Base-by-base conservation (phyloP, 2,329 filamentous ascomycete species). In the Alternaria dauci region DNA sequence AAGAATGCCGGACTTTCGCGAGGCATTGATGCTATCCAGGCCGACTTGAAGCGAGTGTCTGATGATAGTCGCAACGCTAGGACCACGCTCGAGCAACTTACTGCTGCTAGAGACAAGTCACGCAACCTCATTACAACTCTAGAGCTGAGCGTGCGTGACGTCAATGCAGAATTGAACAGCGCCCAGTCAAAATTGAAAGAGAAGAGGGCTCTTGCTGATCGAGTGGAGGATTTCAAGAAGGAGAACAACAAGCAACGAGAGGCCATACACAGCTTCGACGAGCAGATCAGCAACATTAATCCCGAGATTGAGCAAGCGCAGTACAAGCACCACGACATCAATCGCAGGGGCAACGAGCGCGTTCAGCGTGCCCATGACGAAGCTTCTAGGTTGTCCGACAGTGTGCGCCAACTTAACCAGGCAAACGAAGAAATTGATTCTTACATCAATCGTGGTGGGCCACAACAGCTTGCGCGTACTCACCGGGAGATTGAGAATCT, bases 21-120 rank as follows among this genome's bases (percentile, higher is more conserved):
- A 63, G 91, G 91, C 30, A 85, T 93, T 7, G 91, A 96, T 55
- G 91, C 95, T 67, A 93, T 98, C 54, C 91, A 95, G 69, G 89
- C 91, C 54, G 87, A 93, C 48, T 87, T 93, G 62, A 87, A 88
- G 48, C 80, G 82, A 18, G 84, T 89, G 57, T 86, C 86, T 20
- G 91, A 93, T 61, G 88, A 91, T 72, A 85, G 88, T 66, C 87
- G 89, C 55, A 80, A 81, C 23, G 80, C 88, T 28, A 93, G 91
- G 73, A 83, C 83, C 42, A 85, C 83, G 43, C 84, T 94, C 12
- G 79, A 85, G 7, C 91, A 91, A 69, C 79, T 96, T 32, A 87
- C 85, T 0, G 81, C 80, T 12, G 92, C 95, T 34, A 89, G 87
- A 67, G 91, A 97, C 67, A 88, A 91, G 39, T 85, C 88, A 55